phyloP scores from a whole-genome alignment of 2,329 filamentous ascomycete genomes.

The Penicillium italicum region DNA sequence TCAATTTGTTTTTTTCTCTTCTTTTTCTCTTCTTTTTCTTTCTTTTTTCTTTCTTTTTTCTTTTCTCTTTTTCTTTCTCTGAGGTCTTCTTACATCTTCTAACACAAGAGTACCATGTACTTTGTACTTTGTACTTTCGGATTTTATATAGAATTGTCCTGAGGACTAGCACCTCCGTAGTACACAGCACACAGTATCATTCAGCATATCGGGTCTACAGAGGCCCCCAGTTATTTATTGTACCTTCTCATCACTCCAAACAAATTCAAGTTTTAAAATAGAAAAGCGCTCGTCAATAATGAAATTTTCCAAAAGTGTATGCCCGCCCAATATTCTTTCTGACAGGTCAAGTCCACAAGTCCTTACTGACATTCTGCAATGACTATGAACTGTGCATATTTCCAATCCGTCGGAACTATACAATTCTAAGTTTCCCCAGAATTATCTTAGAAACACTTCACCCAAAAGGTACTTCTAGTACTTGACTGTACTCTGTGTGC shows the following conservation, averaged over 20 bases:
- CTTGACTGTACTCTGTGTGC: background rate
- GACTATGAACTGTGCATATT: background rate
- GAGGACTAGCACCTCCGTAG: background rate
- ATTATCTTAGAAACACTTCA: background rate
- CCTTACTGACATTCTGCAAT: background rate
- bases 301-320: background rate
- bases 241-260: too few species aligned
- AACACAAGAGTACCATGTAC: too few species aligned
- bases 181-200: background rate
- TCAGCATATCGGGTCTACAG: background rate
- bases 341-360: constrained; percentile 9
- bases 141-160: background rate
- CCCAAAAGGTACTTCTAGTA: background rate
- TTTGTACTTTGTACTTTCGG: too few species aligned
- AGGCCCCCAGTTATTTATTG: background rate
- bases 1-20: background rate
- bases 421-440: constrained; percentile 5
- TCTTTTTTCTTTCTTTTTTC: too few species aligned
- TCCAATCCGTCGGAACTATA: background rate
- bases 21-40: background rate
- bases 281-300: too few species aligned
- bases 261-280: background rate
- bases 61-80: background rate
- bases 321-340: background rate
- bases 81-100: background rate